phyloP scores from a whole-genome alignment of 352 stramenopile species.

The Thraustochytrium sp. region DNA sequence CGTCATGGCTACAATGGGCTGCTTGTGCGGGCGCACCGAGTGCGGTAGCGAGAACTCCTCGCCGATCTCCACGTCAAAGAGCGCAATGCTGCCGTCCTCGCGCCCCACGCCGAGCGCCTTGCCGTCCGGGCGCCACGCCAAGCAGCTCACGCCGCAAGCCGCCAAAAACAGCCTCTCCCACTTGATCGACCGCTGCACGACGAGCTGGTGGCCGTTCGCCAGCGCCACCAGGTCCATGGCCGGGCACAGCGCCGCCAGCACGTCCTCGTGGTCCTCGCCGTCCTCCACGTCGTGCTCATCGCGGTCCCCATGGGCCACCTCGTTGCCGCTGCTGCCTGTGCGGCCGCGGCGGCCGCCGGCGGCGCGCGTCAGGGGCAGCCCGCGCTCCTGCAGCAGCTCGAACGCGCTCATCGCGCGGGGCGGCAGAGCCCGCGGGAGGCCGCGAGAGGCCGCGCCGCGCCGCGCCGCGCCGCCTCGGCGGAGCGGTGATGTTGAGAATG shows the following conservation, averaged over 20 bases:
- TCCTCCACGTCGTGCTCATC: background rate
- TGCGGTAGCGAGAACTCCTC: conserved; percentile 20
- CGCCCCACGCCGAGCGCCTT: conserved; percentile 23
- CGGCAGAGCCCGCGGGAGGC: background rate
- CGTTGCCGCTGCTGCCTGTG: too few species aligned
- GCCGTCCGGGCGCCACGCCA: conserved; percentile 27
- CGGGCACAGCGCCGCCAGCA: conserved; percentile 7
- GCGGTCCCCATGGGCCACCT: too few species aligned
- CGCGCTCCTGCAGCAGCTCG: background rate
- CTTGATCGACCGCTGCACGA: conserved; percentile 31
- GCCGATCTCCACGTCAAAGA: conserved; percentile 36
- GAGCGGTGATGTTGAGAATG: too few species aligned
- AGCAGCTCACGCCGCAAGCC: conserved; percentile 9
- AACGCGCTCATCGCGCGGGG: background rate
- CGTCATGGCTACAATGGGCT: background rate
- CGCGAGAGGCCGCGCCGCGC: too few species aligned
- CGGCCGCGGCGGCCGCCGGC: background rate
- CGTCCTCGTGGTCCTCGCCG: background rate
- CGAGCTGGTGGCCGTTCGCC: background rate
- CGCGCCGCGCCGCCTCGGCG: too few species aligned
- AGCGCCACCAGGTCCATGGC: conserved; percentile 36
- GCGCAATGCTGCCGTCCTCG: conserved; percentile 5
- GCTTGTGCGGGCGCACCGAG: background rate
- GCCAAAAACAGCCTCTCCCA: conserved; percentile 17
- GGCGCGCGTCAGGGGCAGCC: background rate